Conservation (phyloP, 331 rosid species). For the Rhamnella rubrinervis region DNA sequence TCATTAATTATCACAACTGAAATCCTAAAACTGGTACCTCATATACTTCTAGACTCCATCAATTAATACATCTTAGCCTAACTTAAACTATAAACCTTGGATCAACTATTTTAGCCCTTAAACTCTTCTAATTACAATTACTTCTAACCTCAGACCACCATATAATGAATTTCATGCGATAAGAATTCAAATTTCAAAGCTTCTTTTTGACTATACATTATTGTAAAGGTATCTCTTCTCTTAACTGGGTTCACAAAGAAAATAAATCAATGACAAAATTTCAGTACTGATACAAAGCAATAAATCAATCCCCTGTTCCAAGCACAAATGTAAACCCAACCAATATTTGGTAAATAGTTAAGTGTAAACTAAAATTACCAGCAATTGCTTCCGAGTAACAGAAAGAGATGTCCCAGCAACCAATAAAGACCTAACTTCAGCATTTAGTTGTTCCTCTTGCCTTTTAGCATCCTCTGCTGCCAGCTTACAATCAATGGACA, state of each 20-base stretch:
- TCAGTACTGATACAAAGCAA: too few relatives aligned
- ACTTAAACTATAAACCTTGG: background rate
- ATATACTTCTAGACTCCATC: background rate
- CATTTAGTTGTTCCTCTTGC: slow-evolving; percentile 74
- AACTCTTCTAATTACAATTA: background rate
- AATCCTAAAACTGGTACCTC: background rate
- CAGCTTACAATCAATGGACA: slow-evolving; percentile 47
- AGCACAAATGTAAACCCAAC: background rate
- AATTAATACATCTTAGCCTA: background rate
- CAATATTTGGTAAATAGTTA: background rate
- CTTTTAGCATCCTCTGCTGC: slow-evolving; percentile 59
- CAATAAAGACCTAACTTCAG: slow-evolving; percentile 74
- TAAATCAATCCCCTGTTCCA: background rate
- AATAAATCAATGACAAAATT: too few relatives aligned
- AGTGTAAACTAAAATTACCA: slow-evolving; percentile 47
- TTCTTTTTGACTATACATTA: background rate
- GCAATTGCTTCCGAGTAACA: slow-evolving; percentile 66
- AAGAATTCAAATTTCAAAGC: background rate
- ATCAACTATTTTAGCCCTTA: background rate
- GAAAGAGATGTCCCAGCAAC: slow-evolving; percentile 82
- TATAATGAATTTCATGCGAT: background rate
- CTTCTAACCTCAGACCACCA: background rate
- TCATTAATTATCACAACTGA: background rate
- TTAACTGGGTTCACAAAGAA: too few relatives aligned
- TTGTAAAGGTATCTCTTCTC: too few relatives aligned